Evolutionary conservation across 2,329 filamentous ascomycete species (phyloP), one percentile per base, ranked within the genome.

Genomic region (Trichoderma lentiforme): DNA sequence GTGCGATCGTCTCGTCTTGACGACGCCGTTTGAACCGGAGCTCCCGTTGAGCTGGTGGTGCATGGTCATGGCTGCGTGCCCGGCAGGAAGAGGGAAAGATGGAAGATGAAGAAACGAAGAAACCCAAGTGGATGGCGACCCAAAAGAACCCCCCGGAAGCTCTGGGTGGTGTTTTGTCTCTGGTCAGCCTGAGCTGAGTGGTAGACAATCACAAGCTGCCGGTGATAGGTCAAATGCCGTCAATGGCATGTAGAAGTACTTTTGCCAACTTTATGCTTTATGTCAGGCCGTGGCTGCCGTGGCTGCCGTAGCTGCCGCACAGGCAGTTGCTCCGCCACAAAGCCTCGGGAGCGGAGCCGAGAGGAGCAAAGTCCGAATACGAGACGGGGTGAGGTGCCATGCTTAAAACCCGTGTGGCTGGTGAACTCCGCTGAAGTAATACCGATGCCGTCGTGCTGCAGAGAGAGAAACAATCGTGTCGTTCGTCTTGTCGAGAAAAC

Each of bases 1-100:
- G 75, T 83, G 81, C 5, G 81, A 77, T 43, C 81, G 80, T 21
- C 81, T 78, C 15, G 79, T 77, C 74, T 82, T 81, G 73, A 74
- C 73, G 57, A 75, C 73, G n/a, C 73, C 66, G 53, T 69, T 68
- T 66, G 73, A 24, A 64, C 58, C 60, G 68, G 68, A 58, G 61
- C 68, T 64, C 32, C 60, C 68, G 47, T 65, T 65, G 36, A 72
- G 65, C 60, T 39, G 64, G 43, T 72, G 71, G 26, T 58, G 71
- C 64, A 66, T 68, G 21, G 71, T 61, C 71, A 72, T 72, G 57
- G 15, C 61, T 68, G 32, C 26, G 14, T 21, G 64, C n/a, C n/a
- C 21, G 24, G 15, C 9, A 21, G n/a, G 21, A 56, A 14, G 34
- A 6, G 9, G 15, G 53, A 56, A 56, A 21, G 18, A 34, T 14